Conservation (phyloP, 1,139 yeast genomes). For the Starmera stellimalicola region DNA sequence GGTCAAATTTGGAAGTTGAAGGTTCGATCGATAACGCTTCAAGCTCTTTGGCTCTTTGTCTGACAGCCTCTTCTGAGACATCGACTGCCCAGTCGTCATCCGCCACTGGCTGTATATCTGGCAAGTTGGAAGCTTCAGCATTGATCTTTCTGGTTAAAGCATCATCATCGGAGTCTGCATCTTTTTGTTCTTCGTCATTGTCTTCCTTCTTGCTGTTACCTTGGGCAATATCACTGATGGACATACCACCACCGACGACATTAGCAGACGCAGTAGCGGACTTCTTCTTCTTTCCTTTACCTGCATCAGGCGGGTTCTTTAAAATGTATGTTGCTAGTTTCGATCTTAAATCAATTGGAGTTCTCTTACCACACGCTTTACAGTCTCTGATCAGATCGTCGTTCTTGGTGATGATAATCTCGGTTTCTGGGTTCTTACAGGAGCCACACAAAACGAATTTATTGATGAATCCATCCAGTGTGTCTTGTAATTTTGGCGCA, state of each 20-base stretch:
- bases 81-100: constrained; percentile 99
- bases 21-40: constrained; percentile 42
- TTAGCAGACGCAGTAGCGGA: constrained; percentile 89
- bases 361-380: constrained; percentile 95
- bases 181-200: constrained; percentile 24
- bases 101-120: constrained; percentile 44
- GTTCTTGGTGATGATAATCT: constrained; percentile 70
- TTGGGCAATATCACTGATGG: constrained; percentile 65
- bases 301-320: constrained; percentile 81
- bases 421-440: constrained; percentile 98
- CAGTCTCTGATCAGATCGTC: constrained; percentile 83
- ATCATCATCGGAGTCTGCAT: constrained; percentile 58
- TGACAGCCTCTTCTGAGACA: constrained; percentile 93
- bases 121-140: constrained; percentile 72
- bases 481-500: constrained; percentile 82
- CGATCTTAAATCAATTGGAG: constrained; percentile 77
- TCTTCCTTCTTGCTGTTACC: constrained; percentile 21
- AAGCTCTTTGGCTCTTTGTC: constrained; percentile 82
- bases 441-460: constrained; percentile 90
- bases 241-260: constrained; percentile 81
- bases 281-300: constrained; percentile 52
- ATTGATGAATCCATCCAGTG: constrained; percentile 86
- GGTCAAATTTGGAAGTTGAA: constrained; percentile 41
- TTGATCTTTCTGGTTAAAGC: constrained; percentile 71
- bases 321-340: constrained; percentile 78